A percentile compares a stretch with the other conserved stretches of the same genome.
Evolutionary conservation across 345 rosid species (phyloP).

Genomic region (Camelina neglecta): DNA sequence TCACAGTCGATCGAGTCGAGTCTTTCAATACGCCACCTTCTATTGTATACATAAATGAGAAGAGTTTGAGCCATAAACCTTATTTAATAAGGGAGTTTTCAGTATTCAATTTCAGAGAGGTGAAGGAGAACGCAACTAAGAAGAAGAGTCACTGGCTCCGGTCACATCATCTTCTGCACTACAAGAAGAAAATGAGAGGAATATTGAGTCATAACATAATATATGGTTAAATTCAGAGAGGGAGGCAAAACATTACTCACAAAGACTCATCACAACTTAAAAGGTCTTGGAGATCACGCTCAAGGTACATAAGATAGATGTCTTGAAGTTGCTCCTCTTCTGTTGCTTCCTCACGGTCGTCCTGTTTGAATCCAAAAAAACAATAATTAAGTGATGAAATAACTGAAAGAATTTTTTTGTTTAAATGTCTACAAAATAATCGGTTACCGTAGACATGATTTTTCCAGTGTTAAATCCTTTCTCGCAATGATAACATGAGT

Average conservation of each 20-base stretch:
- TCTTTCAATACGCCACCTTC: background rate
- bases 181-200: background rate
- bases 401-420: background rate
- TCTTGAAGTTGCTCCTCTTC: conserved; percentile 9
- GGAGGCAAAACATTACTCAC: background rate
- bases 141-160: background rate
- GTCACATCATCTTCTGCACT: background rate
- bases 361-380: background rate
- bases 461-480: background rate
- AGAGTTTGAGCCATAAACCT: background rate
- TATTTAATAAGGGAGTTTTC: no score
- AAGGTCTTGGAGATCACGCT: background rate
- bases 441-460: background rate
- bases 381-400: background rate
- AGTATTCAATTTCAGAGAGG: no score
- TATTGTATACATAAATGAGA: background rate
- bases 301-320: conserved; percentile 20
- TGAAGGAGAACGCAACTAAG: background rate
- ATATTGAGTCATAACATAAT: background rate
- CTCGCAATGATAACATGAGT: background rate
- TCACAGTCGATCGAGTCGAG: background rate
- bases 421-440: background rate
- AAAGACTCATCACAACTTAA: background rate
- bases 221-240: background rate
- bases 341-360: background rate